A percentile compares a stretch with the other conserved stretches of the same genome.
Evolutionary conservation across 805 yeast species (phyloP).

Genomic region (Pichia phayaonensis): DNA sequence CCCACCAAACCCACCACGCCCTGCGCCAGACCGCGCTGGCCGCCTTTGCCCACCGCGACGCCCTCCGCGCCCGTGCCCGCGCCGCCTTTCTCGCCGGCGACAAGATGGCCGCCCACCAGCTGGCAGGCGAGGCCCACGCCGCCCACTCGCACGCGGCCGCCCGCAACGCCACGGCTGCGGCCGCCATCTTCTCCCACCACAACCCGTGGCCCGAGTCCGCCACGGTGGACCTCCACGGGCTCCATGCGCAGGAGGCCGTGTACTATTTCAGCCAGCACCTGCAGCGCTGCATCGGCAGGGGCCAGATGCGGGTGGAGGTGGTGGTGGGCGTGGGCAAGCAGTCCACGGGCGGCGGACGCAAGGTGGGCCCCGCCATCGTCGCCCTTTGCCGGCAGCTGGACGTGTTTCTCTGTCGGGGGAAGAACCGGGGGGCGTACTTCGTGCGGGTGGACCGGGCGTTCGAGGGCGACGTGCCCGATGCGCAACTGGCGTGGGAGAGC

Average conservation of each 20-base stretch:
- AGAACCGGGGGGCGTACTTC: not conserved
- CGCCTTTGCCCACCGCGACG: conserved; percentile 1
- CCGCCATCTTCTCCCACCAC: conserved; percentile 1
- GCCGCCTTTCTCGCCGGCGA: conserved; percentile 1
- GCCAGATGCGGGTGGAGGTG: conserved; percentile 2
- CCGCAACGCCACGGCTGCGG: conserved; percentile 9
- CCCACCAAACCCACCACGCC: not conserved
- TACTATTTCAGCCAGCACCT: conserved; percentile 9
- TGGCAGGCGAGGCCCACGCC: conserved; percentile 9
- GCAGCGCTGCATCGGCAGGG: conserved; percentile 3
- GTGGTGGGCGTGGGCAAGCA: conserved; percentile 10
- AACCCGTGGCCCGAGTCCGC: conserved; percentile 4
- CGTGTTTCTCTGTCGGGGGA: not conserved
- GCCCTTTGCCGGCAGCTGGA: conserved; percentile 1
- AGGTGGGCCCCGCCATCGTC: not conserved
- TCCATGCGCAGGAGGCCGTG: conserved; percentile 4
- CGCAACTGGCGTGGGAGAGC: not conserved
- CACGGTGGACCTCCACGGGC: conserved; percentile 10
- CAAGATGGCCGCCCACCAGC: conserved; percentile 3
- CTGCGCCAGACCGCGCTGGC: not conserved
- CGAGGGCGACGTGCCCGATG: not conserved
- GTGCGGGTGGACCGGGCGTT: not conserved
- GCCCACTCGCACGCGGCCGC: not conserved
- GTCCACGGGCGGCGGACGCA: conserved; percentile 1
- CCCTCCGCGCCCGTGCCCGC: not conserved